Conservation (phyloP, 2,329 filamentous ascomycete species). For the Trichoderma sp. region DNA sequence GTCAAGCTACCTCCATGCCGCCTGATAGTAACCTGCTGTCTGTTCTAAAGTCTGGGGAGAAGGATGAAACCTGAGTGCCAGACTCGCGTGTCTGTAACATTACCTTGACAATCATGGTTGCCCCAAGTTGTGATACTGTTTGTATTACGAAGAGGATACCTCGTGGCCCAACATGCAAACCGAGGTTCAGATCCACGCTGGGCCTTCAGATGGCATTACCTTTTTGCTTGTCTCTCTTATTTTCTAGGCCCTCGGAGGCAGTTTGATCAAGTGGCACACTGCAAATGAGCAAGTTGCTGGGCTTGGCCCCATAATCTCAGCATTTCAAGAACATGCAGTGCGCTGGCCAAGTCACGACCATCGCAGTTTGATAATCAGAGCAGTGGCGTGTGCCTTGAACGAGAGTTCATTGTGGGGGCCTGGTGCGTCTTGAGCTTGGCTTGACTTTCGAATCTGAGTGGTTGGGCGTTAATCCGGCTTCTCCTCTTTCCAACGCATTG, state of each 20-base stretch:
- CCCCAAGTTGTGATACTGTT: slow-evolving; percentile 20
- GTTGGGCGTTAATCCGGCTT: neutral
- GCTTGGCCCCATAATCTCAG: neutral
- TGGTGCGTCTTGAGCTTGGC: slow-evolving; percentile 9
- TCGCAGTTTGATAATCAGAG: neutral
- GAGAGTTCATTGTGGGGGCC: neutral
- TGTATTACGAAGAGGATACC: slow-evolving; percentile 3
- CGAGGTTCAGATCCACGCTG: neutral
- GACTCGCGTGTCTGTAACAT: slow-evolving; percentile 19
- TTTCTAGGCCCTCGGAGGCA: neutral
- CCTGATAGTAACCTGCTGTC: neutral
- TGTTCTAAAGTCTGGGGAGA: slow-evolving; percentile 2
- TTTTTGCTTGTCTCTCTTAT: neutral
- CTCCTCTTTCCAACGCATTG: slow-evolving; percentile 23
- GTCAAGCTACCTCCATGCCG: neutral
- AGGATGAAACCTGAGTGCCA: slow-evolving; percentile 1
- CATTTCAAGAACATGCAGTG: neutral
- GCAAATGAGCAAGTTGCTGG: neutral
- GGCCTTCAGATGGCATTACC: neutral
- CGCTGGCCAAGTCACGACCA: neutral
- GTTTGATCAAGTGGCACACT: neutral
- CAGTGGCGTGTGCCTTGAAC: neutral
- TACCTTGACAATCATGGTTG: slow-evolving; percentile 18
- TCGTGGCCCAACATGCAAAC: neutral
- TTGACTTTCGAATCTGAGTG: neutral